These are phyloP conservation scores for Alternaria sp. DNA, from an alignment of 2,329 filamentous ascomycete genomes.

Conservation along the genomic window DNA sequence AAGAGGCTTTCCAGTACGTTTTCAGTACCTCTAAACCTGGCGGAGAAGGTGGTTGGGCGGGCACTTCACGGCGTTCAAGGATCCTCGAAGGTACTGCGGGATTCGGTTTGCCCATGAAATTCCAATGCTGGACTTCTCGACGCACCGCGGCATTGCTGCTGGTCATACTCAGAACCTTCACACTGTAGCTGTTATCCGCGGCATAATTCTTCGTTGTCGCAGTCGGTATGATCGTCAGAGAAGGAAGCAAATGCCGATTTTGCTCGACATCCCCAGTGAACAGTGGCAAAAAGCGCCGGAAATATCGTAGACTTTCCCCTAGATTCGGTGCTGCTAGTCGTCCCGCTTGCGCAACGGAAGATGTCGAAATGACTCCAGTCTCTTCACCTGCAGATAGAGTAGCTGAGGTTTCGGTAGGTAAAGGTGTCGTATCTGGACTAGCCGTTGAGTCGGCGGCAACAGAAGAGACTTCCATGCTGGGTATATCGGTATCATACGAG, in stretches of 20 bases:
- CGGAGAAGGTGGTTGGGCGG: neutral
- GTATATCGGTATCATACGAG: neutral
- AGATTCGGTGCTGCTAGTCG: neutral
- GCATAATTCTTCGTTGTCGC: neutral
- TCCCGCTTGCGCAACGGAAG: neutral
- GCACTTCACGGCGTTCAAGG: neutral
- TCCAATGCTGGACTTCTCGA: neutral
- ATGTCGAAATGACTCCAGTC: neutral
- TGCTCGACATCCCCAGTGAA: neutral
- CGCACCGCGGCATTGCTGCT: neutral
- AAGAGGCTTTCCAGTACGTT: neutral
- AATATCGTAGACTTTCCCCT: neutral
- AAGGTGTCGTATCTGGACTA: neutral
- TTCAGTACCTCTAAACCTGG: neutral
- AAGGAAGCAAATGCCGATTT: neutral
- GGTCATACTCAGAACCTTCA: neutral
- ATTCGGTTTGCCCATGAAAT: neutral
- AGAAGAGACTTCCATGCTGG: neutral
- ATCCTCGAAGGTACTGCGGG: neutral
- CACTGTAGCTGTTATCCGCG: neutral
- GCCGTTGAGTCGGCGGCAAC: neutral
- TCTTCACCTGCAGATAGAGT: neutral
- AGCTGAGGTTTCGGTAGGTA: neutral
- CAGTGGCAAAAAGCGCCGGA: neutral
- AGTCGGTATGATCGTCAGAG: neutral